Evolutionary conservation across 257 asterid genomes (phyloP), one percentile per base, ranked within the genome.

Genomic region (Asclepias syriaca): DNA sequence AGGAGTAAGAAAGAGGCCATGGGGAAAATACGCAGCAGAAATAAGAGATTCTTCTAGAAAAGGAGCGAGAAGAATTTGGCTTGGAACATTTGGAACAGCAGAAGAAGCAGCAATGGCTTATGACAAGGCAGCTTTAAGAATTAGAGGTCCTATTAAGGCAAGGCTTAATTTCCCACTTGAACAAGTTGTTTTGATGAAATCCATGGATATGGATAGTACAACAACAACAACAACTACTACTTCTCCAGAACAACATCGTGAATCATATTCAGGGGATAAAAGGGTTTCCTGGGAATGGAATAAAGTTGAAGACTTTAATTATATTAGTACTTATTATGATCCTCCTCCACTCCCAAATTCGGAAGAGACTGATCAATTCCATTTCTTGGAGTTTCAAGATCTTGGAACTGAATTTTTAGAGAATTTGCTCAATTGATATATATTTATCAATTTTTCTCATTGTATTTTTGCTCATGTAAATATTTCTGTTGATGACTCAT

Each of bases 341-440:
- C 9, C 9, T 55, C 54, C 54, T 4, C 53, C 72, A 27, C 27
- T 74, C 76, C 54, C 56, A 68, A 70, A 45, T 22, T 46, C 71
- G 77, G 84, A 77, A 57, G 79, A 80, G 34, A 22, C 21, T 8
- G 40, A 4, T 34, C 39, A 34, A n/a, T n/a, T 54, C 65, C 81
- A 81, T n/a, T 81, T 83, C 49, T 66, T 87, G 0, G 90, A 85
- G 74, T 81, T 89, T 77, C 83, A 82, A 70, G 90, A 87, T 78
- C 86, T 87, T 75, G 93, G 88, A 21, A 80, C 16, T 69, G 88
- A 87, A 71, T 84, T 84, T 81, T 80, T 89, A 71, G 92, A 91
- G 70, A 82, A 76, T 80, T 81, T 89, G 72, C 78, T 86, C 53
- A 57, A 72, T 67, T 77, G 80, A n/a, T 68, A 46, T 85, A 69